Percentiles rank a stretch among this genome's conserved stretches.
Conservation (phyloP, 306 rosid species). For the Boehmeria nivea region DNA sequence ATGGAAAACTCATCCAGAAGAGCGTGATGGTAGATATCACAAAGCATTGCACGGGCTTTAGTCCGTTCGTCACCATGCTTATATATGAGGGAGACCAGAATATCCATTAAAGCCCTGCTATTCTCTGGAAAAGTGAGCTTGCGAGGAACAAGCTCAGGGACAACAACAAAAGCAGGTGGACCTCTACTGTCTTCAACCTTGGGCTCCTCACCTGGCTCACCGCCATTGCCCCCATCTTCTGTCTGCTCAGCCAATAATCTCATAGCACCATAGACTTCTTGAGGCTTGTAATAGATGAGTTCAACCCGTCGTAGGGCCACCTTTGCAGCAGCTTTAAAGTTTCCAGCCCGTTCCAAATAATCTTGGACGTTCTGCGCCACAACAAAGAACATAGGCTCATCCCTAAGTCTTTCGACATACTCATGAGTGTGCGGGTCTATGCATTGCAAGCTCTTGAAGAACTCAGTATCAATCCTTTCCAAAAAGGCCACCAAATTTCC, state of each 20-base stretch:
- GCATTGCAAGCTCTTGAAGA: conserved; percentile 95
- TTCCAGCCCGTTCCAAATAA: conserved; percentile 60
- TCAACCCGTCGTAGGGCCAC: conserved; percentile 84
- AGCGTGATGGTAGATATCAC: conserved; percentile 96
- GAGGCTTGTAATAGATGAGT: conserved; percentile 84
- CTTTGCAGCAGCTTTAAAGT: conserved; percentile 72
- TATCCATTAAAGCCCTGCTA: conserved; percentile 77
- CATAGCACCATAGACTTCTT: conserved; percentile 94
- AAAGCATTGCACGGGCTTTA: conserved; percentile 95
- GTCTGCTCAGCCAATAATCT: conserved; percentile 72
- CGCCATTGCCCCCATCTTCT: conserved; percentile 39
- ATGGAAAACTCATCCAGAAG: conserved; percentile 73
- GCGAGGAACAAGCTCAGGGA: conserved; percentile 75
- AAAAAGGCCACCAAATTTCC: conserved; percentile 88
- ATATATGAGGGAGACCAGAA: conserved; percentile 69
- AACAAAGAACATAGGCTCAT: conserved; percentile 71
- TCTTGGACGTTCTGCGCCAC: conserved; percentile 97
- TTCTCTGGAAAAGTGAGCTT: conserved; percentile 80
- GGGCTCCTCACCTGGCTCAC: conserved; percentile 45
- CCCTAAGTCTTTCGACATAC: conserved; percentile 90
- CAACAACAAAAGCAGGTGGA: conserved; percentile 71
- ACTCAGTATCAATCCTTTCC: conserved; percentile 74
- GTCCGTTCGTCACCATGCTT: conserved; percentile 88
- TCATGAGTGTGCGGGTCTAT: conserved; percentile 97
- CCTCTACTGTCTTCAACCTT: conserved; percentile 58